Percentiles rank a stretch among this genome's conserved stretches.
Evolutionary conservation across 306 rosid genomes (phyloP).

Genomic region (Citrullus amarus): DNA sequence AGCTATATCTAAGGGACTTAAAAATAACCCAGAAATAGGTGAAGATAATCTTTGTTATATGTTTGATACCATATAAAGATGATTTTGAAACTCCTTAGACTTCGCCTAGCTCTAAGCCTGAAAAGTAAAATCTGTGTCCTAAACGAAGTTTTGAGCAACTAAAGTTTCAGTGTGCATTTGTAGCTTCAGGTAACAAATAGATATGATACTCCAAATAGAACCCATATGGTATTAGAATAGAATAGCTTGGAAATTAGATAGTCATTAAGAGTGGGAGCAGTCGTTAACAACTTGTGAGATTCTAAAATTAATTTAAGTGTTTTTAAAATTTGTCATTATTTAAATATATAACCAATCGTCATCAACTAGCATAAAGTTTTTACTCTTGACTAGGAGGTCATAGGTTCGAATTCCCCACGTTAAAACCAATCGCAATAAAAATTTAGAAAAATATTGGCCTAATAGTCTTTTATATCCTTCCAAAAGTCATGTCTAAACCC

Average conservation of each 20-base stretch:
- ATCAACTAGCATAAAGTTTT: too few relatives aligned
- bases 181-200: background rate
- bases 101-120: background rate
- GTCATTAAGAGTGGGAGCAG: background rate
- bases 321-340: too few relatives aligned
- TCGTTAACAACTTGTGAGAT: too few relatives aligned
- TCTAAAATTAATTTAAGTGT: too few relatives aligned
- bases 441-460: too few relatives aligned
- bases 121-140: background rate
- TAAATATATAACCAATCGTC: too few relatives aligned
- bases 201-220: background rate
- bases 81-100: background rate
- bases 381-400: too few relatives aligned
- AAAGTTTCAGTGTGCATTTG: background rate
- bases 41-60: background rate
- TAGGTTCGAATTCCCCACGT: too few relatives aligned
- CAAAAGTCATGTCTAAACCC: background rate
- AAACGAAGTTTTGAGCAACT: background rate
- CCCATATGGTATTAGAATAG: background rate
- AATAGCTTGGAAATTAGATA: background rate
- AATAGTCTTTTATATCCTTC: background rate
- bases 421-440: too few relatives aligned
- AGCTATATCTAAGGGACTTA: background rate
- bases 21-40: background rate
- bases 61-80: background rate